Conservation (phyloP, 1,284 basidiomycete genomes). For the Sporisorium iseilematis-ciliati region DNA sequence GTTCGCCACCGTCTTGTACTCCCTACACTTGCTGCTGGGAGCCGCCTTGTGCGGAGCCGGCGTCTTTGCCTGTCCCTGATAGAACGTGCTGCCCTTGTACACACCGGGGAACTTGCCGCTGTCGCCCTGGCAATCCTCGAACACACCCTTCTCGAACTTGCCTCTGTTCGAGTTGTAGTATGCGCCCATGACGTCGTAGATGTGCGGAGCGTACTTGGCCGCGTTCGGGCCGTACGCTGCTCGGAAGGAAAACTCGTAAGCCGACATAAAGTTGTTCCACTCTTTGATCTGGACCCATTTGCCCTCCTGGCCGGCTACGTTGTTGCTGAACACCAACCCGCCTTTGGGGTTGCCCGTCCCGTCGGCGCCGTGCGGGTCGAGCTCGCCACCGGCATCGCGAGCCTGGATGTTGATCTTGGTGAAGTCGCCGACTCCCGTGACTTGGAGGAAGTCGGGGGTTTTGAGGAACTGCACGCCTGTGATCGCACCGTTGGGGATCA, state of each 20-base stretch:
- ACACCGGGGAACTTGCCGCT: conserved; percentile 46
- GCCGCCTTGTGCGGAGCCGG: conserved; percentile 41
- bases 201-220: conserved; percentile 51
- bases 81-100: conserved; percentile 40
- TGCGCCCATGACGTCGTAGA: conserved; percentile 56
- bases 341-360: conserved; percentile 57
- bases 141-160: conserved; percentile 46
- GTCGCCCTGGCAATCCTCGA: conserved; percentile 53
- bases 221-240: conserved; percentile 52
- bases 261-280: conserved; percentile 58
- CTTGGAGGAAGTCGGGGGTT: conserved; percentile 78
- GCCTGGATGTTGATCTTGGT: conserved; percentile 72
- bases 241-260: conserved; percentile 55
- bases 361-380: conserved; percentile 58
- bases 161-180: conserved; percentile 40
- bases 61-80: conserved; percentile 45
- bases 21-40: conserved; percentile 37
- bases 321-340: conserved; percentile 52
- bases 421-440: conserved; percentile 77
- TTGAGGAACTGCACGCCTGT: conserved; percentile 79
- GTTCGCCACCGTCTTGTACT: conserved; percentile 24
- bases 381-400: conserved; percentile 52
- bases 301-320: conserved; percentile 40
- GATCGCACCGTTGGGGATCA: conserved; percentile 82
- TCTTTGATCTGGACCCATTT: conserved; percentile 51